A percentile compares a stretch with the other conserved stretches of the same genome.
These are phyloP conservation scores for Suillus americanus DNA, from an alignment of 768 basidiomycete species.

Conservation along the genomic window DNA sequence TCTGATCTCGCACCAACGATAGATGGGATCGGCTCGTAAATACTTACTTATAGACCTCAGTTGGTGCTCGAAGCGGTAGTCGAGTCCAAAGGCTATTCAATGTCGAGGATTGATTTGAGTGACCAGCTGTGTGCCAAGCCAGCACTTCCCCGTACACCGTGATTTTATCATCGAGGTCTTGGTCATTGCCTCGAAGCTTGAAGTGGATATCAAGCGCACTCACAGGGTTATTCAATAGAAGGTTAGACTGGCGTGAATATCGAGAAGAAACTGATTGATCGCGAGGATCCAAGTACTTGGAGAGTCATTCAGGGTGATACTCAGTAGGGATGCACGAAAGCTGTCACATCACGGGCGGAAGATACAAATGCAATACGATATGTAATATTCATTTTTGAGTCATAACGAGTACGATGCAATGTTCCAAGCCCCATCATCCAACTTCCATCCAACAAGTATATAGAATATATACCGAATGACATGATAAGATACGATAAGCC, in stretches of 20 bases:
- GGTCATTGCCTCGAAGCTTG: background rate
- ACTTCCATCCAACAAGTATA: too few relatives aligned
- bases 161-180: background rate
- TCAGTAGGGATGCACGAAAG: background rate
- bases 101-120: background rate
- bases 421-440: background rate
- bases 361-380: background rate
- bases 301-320: too few relatives aligned
- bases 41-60: background rate
- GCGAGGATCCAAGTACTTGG: too few relatives aligned
- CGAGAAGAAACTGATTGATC: too few relatives aligned
- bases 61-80: background rate
- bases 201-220: background rate
- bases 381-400: background rate
- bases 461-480: background rate
- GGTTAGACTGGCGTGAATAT: background rate
- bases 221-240: too few relatives aligned
- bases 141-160: background rate
- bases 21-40: background rate
- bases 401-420: background rate
- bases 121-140: background rate
- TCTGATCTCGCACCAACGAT: background rate
- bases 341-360: background rate
- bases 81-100: background rate
- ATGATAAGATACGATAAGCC: background rate